A percentile compares a stretch with the other conserved stretches of the same genome.
These are phyloP conservation scores for Typha latifolia DNA, from an alignment of 176 grass and related monocot species.

Conservation along the genomic window DNA sequence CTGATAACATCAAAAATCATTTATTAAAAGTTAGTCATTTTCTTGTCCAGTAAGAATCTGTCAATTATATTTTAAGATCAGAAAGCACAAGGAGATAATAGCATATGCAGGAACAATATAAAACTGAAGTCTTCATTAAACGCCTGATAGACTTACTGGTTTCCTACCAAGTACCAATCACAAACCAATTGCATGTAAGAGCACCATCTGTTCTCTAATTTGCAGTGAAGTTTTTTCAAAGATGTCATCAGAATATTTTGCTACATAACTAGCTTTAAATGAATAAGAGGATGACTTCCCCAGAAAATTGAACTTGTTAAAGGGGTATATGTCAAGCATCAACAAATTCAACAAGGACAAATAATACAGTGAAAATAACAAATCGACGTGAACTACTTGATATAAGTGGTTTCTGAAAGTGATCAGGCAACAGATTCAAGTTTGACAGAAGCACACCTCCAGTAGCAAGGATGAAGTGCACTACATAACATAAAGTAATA, in stretches of 20 bases:
- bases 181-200: too few relatives aligned
- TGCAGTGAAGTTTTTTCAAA: too few relatives aligned
- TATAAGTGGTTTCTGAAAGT: neutral
- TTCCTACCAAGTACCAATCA: too few relatives aligned
- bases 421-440: neutral
- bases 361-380: neutral
- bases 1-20: too few relatives aligned
- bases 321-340: neutral
- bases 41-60: too few relatives aligned
- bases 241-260: neutral
- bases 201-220: too few relatives aligned
- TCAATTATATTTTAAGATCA: too few relatives aligned
- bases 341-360: neutral
- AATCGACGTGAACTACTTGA: neutral
- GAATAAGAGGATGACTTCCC: neutral
- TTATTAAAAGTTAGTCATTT: too few relatives aligned
- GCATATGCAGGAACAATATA: too few relatives aligned
- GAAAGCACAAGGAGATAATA: too few relatives aligned
- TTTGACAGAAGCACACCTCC: neutral
- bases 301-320: neutral
- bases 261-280: neutral
- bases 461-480: neutral
- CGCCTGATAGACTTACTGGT: too few relatives aligned
- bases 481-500: neutral
- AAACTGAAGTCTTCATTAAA: too few relatives aligned